Conservation (phyloP, 2,329 filamentous ascomycete species). For the Fusarium burgessii region DNA sequence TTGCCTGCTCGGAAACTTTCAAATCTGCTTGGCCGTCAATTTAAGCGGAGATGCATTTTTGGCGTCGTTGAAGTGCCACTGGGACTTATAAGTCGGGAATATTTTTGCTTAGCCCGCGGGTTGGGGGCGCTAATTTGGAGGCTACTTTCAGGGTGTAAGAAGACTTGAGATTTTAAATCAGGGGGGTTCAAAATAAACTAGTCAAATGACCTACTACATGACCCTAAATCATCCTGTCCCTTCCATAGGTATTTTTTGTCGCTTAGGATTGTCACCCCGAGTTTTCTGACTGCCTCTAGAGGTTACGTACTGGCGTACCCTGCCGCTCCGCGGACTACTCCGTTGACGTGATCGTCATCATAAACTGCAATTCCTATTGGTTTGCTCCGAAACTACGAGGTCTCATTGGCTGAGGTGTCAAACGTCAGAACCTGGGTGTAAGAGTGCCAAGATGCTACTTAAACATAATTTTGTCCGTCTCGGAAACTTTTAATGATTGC, state of each 20-base stretch:
- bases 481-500: not conserved
- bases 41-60: slow-evolving; percentile 1
- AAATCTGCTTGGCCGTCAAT: slow-evolving; percentile 27
- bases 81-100: slow-evolving; percentile 24
- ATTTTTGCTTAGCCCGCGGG: not conserved
- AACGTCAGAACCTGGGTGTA: not conserved
- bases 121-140: not conserved
- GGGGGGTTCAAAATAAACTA: too few relatives aligned
- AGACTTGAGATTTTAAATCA: too few relatives aligned
- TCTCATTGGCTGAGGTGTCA: slow-evolving; percentile 29
- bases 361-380: slow-evolving; percentile 25
- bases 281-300: too few relatives aligned
- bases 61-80: not conserved
- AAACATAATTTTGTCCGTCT: not conserved
- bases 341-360: slow-evolving; percentile 4
- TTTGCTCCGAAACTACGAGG: slow-evolving; percentile 30
- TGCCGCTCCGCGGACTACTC: slow-evolving; percentile 19
- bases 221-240: too few relatives aligned
- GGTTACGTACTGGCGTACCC: not conserved
- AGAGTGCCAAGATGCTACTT: not conserved
- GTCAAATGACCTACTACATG: too few relatives aligned
- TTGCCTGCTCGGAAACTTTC: slow-evolving; percentile 40
- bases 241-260: too few relatives aligned
- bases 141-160: too few relatives aligned
- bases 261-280: too few relatives aligned